Evolutionary conservation across 2,329 filamentous ascomycete species (phyloP), one percentile per base, ranked within the genome.

Genomic region (Tolypocladium tundrense): DNA sequence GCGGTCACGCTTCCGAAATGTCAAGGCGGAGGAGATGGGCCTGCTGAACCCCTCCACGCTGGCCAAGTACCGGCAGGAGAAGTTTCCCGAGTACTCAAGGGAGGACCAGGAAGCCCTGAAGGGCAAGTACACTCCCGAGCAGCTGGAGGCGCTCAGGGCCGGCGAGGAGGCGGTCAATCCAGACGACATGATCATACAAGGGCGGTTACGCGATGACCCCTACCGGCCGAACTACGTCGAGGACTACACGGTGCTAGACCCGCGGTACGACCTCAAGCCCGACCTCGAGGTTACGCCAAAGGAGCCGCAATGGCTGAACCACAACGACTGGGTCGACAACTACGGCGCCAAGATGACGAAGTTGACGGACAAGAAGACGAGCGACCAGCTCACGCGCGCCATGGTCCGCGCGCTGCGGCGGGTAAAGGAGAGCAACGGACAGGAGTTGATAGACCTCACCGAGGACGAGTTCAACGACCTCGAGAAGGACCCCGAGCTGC

Each of bases 111-210:
- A 79, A 60, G 67, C 74, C 24, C 79, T 96, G 59, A 73, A 74
- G 59, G 75, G 83, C 67, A 82, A 82, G 65, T 97, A 96, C 77
- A 89, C 90, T 0, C 80, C 86, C 19, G 84, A 88, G 70, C 93
- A 97, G 76, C 79, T 95, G 65, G 85, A 84, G 58, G 90, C 91
- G 58, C 85, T 97, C 69, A 80, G 88, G 73, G 88, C 88, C 53
- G 91, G 88, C 66, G 92, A 97, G 74, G 76, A 81, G 60, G 84
- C 88, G 63, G 86, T 97, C 70, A 81, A 88, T 68, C 77, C 87
- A 11, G 78, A 85, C 63, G 90, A 97, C 72, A 70, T 97, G 69
- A 79, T 87, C 48, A 78, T 84, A 40, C 88, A 94, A 74, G 89
- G 87, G 63, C 80, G 84, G 50, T 72, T 89, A 65, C 86, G 91